Conservation (phyloP, 2,329 filamentous ascomycete species). For the Setomelanomma holmii region DNA sequence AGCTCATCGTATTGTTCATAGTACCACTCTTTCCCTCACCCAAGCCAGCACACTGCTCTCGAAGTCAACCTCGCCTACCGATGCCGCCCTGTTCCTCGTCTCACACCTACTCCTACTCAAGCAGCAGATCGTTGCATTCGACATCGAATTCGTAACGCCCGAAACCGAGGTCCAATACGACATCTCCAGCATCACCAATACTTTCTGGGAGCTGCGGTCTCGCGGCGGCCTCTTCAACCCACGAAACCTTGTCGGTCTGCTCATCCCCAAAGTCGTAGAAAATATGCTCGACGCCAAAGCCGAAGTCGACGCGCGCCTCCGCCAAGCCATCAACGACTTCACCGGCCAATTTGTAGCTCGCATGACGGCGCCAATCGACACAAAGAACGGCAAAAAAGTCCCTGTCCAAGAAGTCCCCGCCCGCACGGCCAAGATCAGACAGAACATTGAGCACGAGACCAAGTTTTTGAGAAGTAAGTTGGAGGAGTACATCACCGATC, state of each 20-base stretch:
- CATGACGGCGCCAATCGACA: slow-evolving; percentile 60
- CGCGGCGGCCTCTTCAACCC: slow-evolving; percentile 72
- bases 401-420: slow-evolving; percentile 34
- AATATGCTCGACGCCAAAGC: slow-evolving; percentile 76
- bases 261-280: slow-evolving; percentile 71
- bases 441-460: slow-evolving; percentile 65
- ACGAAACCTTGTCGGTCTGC: slow-evolving; percentile 65
- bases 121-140: slow-evolving; percentile 93
- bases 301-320: slow-evolving; percentile 68
- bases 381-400: slow-evolving; percentile 32
- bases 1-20: slow-evolving; percentile 83
- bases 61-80: slow-evolving; percentile 68
- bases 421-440: slow-evolving; percentile 56
- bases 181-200: slow-evolving; percentile 69
- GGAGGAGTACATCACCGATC: slow-evolving; percentile 69
- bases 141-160: slow-evolving; percentile 79
- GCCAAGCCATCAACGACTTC: slow-evolving; percentile 71
- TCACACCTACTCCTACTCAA: slow-evolving; percentile 95
- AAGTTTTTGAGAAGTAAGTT: slow-evolving; percentile 63
- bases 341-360: slow-evolving; percentile 64
- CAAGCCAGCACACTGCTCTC: slow-evolving; percentile 76
- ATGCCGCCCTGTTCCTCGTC: slow-evolving; percentile 90
- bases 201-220: slow-evolving; percentile 72
- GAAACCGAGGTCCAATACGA: slow-evolving; percentile 67
- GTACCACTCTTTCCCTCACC: slow-evolving; percentile 84